A percentile compares a stretch with the other conserved stretches of the same genome.
These are phyloP conservation scores for Sporothrix phasma DNA, from an alignment of 2,329 filamentous ascomycete genomes.

Conservation along the genomic window DNA sequence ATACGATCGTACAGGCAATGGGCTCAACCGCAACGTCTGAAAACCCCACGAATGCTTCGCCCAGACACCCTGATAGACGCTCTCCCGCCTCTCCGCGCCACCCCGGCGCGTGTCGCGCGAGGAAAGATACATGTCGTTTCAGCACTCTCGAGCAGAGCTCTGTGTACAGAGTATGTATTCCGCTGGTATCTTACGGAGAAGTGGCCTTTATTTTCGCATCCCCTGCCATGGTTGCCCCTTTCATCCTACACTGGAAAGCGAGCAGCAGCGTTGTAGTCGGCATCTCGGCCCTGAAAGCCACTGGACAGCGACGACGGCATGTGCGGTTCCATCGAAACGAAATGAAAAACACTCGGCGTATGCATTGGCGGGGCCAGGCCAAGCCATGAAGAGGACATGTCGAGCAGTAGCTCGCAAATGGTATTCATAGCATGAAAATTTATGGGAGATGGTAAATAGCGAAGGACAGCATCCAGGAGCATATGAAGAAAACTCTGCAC, in stretches of 20 bases:
- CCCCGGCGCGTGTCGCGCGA: too few relatives aligned
- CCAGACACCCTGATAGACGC: too few relatives aligned
- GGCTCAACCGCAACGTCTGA: too few relatives aligned
- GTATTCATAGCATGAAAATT: too few relatives aligned
- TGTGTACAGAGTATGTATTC: not conserved
- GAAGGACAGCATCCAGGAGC: not conserved
- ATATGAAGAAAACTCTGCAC: not conserved
- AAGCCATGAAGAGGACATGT: too few relatives aligned
- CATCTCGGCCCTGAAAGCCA: not conserved
- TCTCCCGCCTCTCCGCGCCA: too few relatives aligned
- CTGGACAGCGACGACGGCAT: not conserved
- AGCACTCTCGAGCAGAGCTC: not conserved
- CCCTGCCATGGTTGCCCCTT: constrained; percentile 1
- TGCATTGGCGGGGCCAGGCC: not conserved
- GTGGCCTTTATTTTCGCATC: too few relatives aligned
- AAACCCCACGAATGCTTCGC: too few relatives aligned
- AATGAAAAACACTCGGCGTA: not conserved
- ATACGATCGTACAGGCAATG: too few relatives aligned
- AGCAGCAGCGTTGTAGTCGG: not conserved
- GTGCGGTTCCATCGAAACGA: not conserved
- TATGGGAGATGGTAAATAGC: too few relatives aligned
- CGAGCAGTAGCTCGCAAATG: too few relatives aligned
- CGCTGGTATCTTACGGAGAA: too few relatives aligned
- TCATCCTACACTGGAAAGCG: not conserved
- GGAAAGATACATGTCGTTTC: not conserved